Conservation (phyloP, 805 yeast genomes). For the Wickerhamomyces pijperi region DNA sequence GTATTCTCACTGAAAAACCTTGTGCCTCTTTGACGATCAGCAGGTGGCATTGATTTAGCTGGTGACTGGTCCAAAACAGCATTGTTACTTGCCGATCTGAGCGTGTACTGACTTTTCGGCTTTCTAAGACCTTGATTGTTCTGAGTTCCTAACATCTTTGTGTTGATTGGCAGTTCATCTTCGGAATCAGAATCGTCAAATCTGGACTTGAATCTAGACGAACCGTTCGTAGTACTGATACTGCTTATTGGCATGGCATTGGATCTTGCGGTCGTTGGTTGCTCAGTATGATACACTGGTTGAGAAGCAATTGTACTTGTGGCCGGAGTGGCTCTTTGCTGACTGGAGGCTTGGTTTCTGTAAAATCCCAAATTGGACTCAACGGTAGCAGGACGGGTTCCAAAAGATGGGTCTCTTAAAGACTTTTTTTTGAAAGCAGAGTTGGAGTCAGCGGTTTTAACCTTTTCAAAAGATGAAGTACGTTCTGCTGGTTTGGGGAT, state of each 20-base stretch:
- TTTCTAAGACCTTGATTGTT: constrained; percentile 11
- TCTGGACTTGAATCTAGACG: constrained; percentile 32
- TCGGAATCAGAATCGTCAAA: constrained; percentile 60
- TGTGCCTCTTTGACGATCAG: constrained; percentile 11
- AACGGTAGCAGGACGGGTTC: constrained; percentile 3
- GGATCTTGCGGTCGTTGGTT: constrained; percentile 3
- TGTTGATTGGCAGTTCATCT: constrained; percentile 17
- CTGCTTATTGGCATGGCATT: background rate
- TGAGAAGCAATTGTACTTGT: background rate
- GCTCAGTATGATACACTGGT: constrained; percentile 6
- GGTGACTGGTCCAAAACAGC: constrained; percentile 13
- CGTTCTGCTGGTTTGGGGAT: constrained; percentile 16
- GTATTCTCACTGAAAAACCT: constrained; percentile 20
- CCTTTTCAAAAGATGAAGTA: constrained; percentile 48
- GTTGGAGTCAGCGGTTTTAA: constrained; percentile 19
- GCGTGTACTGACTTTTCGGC: constrained; percentile 14
- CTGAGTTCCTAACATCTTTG: constrained; percentile 11
- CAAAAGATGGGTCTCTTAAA: constrained; percentile 21
- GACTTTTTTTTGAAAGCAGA: constrained; percentile 28
- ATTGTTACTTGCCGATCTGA: constrained; percentile 19
- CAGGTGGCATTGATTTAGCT: constrained; percentile 15
- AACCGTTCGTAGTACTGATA: constrained; percentile 16
- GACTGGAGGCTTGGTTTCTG: constrained; percentile 16
- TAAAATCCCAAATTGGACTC: constrained; percentile 17
- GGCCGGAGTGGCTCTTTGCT: constrained; percentile 3